Conservation (phyloP, 495 filamentous ascomycete genomes). For the Penicillium argentinense region DNA sequence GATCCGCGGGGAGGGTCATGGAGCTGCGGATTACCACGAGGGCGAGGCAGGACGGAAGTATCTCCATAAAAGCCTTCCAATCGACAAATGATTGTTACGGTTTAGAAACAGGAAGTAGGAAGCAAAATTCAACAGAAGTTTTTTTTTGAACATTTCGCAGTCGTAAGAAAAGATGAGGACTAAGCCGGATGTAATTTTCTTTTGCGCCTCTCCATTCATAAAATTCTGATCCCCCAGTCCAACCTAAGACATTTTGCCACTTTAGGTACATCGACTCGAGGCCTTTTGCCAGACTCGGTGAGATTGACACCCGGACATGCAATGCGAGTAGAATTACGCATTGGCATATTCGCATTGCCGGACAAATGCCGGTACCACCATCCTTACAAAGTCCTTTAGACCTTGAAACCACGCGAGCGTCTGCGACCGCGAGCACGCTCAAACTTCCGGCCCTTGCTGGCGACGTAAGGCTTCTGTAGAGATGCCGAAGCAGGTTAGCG, state of each 20-base stretch:
- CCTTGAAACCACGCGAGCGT: slow-evolving; percentile 97
- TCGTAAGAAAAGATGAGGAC: slow-evolving; percentile 31
- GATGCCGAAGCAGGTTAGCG: too few relatives aligned
- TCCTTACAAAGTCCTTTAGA: slow-evolving; percentile 54
- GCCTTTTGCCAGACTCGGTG: slow-evolving; percentile 19
- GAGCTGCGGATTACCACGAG: slow-evolving; percentile 69
- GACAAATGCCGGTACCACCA: slow-evolving; percentile 10
- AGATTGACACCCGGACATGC: slow-evolving; percentile 18
- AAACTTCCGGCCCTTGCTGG: slow-evolving; percentile 99
- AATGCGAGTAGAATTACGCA: slow-evolving; percentile 11
- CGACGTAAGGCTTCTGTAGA: slow-evolving; percentile 89
- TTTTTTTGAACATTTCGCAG: slow-evolving; percentile 27
- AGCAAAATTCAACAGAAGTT: slow-evolving; percentile 17
- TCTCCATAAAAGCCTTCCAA: slow-evolving; percentile 32
- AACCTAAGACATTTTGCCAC: slow-evolving; percentile 24
- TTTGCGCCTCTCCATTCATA: slow-evolving; percentile 27
- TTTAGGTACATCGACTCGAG: slow-evolving; percentile 30
- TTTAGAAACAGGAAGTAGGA: background rate
- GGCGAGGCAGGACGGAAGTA: slow-evolving; percentile 53
- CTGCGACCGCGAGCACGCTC: slow-evolving; percentile 97
- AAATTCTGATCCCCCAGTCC: slow-evolving; percentile 23
- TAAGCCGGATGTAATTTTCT: slow-evolving; percentile 37
- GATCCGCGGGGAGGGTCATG: slow-evolving; percentile 77
- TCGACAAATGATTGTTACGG: slow-evolving; percentile 2
- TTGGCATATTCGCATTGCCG: slow-evolving; percentile 13